Base-by-base conservation (phyloP, 805 yeast genomes). In the Henningerozyma blattae region DNA sequence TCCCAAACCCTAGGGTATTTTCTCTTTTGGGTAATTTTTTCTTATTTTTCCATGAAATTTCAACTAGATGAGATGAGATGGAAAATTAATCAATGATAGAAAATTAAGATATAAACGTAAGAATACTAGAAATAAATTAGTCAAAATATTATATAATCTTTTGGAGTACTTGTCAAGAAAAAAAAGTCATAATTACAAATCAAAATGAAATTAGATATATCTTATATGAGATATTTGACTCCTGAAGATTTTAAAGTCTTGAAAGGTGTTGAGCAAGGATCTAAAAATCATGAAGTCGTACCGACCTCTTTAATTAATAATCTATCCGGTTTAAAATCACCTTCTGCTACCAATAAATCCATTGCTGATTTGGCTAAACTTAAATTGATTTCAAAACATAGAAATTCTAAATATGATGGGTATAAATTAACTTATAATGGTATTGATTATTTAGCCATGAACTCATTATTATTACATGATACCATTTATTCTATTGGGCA, bases 361-460 rank as follows among this genome's bases (percentile, higher is more conserved):
- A 80, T 91, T 27, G 71, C 84, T 12, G 94, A 83, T 47, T 65
- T 91, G 40, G 96, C 97, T 18, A 89, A 89, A 57, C 61, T 85
- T 41, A 85, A 77, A 47, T 62, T 91, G 33, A 70, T 91, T 17
- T 68, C 89, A 1, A 68, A 77, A 42, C 65, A 85, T 38, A 70
- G 95, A 60, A 91, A 91, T 56, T 93, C 95, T 22, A 84, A 77
- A 48, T 89, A 91, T 57, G 98, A 91, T 54, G 99, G 99, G 10
- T 91, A 83, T 61, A 68, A 89, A 44, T 60, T 91, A 43, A 80
- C 95, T 0, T 87, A 80, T 55, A 74, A 72, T 31, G 99, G 99
- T 3, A 83, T 77, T 57, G 99, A 91, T 58, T 91, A 83, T 53
- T 66, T 91, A 43, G 97, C 97, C 0, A 65, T 91, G 43, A 85